Percentiles rank a stretch among this genome's conserved stretches.
Evolutionary conservation across 108 stramenopile species (phyloP).

Genomic region (Nitzschia sp.): DNA sequence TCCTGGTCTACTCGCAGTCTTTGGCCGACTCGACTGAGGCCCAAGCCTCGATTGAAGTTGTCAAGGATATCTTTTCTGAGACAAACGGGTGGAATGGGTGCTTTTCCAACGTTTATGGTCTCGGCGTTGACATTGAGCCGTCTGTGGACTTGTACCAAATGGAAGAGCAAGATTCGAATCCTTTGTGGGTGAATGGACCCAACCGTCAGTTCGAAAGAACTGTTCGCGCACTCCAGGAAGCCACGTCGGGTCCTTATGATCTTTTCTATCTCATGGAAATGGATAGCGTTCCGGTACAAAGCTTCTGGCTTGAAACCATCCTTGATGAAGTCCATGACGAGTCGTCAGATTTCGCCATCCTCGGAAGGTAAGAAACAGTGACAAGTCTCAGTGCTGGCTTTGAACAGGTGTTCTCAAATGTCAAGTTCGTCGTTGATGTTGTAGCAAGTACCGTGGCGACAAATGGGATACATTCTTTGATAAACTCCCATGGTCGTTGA

Average conservation of each 20-base stretch:
- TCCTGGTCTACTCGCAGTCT: conserved; percentile 71
- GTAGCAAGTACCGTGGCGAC: conserved; percentile 57
- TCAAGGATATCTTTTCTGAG: conserved; percentile 61
- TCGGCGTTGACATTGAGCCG: conserved; percentile 67
- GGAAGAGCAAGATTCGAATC: conserved; percentile 51
- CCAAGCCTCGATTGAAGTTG: conserved; percentile 47
- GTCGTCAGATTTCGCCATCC: conserved; percentile 57
- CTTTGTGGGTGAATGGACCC: conserved; percentile 81
- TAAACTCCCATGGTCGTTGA: conserved; percentile 57
- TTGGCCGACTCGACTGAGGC: conserved; percentile 49
- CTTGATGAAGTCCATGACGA: conserved; percentile 53
- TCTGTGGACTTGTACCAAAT: conserved; percentile 54
- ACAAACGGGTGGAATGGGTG: conserved; percentile 68
- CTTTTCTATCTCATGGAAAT: conserved; percentile 76
- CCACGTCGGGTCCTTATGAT: conserved; percentile 66
- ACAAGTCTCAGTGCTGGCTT: too few relatives aligned
- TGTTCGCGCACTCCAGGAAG: conserved; percentile 64
- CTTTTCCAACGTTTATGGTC: conserved; percentile 64
- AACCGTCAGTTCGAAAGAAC: conserved; percentile 75
- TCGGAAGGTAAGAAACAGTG: conserved; percentile 58
- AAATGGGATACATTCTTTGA: conserved; percentile 76
- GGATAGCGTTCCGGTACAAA: conserved; percentile 66
- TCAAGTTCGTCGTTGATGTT: too few relatives aligned
- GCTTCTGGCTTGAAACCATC: conserved; percentile 69
- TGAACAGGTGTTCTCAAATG: too few relatives aligned